Evolutionary conservation across 179 eudicot species (phyloP), one percentile per base, ranked within the genome.

Genomic region (Sideroxylon spinosum): DNA sequence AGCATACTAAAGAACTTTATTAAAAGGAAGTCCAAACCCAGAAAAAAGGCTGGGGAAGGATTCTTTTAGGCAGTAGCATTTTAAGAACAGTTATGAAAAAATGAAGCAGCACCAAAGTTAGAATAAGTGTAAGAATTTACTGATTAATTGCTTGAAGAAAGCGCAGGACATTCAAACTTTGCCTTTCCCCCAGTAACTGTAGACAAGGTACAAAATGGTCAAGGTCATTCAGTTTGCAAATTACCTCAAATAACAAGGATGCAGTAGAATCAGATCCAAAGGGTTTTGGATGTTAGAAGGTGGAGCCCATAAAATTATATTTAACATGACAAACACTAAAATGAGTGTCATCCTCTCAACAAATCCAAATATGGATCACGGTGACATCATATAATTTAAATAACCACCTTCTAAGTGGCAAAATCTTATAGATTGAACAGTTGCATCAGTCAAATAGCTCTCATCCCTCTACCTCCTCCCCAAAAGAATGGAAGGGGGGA

Each of bases 91-190:
- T 37, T 28, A 19, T 62, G 29, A 56, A 65, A 74, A 37, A 32
- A 26, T 62, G 32, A 25, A 9, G 32, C 11, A 65, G 4, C 57
- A 44, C 23, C 6, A 20, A 22, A 32, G 19, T 48, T 37, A 70
- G 55, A 48, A 76, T 6, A 32, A 23, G 64, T 37, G n/a, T 69
- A 81, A 76, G 44, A 52, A 29, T 62, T 50, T 86, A 92, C 97
- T 85, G 84, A 77, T 87, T 90, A 59, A 90, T 85, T 76, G 94
- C 92, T 76, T 92, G 90, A 77, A 92, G 88, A 82, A 87, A 83
- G n/a, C 85, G 88, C 88, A 92, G 73, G 52, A 92, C 90, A 65
- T 92, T 90, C 37, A 62, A 77, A 75, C 94, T 80, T 79, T 90
- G 92, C 80, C 90, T 85, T 83, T 90, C 94, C 19, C 86, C 86